Evolutionary conservation across 352 stramenopile species (phyloP).

Genomic region (Phytophthora sansomeana): DNA sequence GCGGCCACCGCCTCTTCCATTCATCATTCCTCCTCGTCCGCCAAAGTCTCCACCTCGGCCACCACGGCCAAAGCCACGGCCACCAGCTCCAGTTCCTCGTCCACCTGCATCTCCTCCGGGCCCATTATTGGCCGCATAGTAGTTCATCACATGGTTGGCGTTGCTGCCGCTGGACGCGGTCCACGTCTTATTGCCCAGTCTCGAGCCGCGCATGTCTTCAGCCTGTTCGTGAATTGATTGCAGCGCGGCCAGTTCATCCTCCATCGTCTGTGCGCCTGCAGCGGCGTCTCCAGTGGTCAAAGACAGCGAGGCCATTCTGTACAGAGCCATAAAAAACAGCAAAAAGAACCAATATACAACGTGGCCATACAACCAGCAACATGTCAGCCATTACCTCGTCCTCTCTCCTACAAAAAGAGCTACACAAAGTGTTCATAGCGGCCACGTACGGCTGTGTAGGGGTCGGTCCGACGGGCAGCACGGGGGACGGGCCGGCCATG

Average conservation of each 20-base stretch:
- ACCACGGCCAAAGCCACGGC: conserved; percentile 58
- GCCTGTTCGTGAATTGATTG: conserved; percentile 88
- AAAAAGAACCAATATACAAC: background rate
- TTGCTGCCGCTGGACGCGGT: conserved; percentile 79
- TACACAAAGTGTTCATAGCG: conserved; percentile 9
- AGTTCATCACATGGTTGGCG: conserved; percentile 82
- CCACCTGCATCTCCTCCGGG: conserved; percentile 41
- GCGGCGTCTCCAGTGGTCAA: conserved; percentile 25
- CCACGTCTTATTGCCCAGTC: conserved; percentile 89
- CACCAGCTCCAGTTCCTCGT: conserved; percentile 47
- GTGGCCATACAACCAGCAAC: conserved; percentile 2
- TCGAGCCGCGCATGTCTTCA: conserved; percentile 78
- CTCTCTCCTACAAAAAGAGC: conserved; percentile 14
- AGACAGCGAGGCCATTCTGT: conserved; percentile 39
- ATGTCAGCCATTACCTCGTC: conserved; percentile 18
- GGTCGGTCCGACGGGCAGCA: conserved; percentile 35
- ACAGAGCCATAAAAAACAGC: conserved; percentile 20
- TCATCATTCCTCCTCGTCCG: conserved; percentile 55
- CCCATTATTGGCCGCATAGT: conserved; percentile 62
- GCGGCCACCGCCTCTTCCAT: conserved; percentile 47
- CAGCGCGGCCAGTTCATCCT: conserved; percentile 84
- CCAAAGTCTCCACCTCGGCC: conserved; percentile 50
- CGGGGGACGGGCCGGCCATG: conserved; percentile 47
- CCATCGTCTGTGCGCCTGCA: conserved; percentile 79
- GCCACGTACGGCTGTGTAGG: conserved; percentile 53